Evolutionary conservation across 106 monocot species (phyloP), one percentile per base, ranked within the genome.

Genomic region (Dioscorea alata): DNA sequence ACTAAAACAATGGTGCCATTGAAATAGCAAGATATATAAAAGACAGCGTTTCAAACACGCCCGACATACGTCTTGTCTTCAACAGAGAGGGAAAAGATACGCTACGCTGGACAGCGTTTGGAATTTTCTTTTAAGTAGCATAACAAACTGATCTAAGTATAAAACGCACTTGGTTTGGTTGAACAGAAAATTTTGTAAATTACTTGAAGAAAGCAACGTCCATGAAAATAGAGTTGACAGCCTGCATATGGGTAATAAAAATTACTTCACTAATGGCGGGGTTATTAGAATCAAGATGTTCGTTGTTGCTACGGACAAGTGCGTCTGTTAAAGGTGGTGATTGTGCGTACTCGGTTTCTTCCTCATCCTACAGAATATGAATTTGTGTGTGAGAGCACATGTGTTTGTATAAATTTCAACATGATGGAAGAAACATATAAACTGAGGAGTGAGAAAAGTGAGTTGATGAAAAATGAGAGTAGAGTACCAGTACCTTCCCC

Each of bases 321-420:
- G 31, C 48, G 25, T 68, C 59, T 23, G 20, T 22, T 58, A 48
- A 16, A 31, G 64, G 71, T 18, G 54, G 57, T 15, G 77, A 71
- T 57, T 61, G 32, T 50, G 25, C 59, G 48, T 71, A 66, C 32
- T 13, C 61, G 15, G 23, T 14, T 35, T n/a, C 16, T 58, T 34
- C 60, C 20, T 66, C 72, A 23, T 71, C 71, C 66, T 78, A 50
- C 50, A 69, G 72, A 59, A 60, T 59, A 10, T 18, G 23, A 24
- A 66, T 58, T 21, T 7, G 9, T 15, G 28, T 61, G 60, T 25
- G 13, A 6, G 13, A 8, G 28, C 12, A 61, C 13, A 4, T 25
- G 25, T 9, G 18, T 28, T 12, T 25, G 15, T 12, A 16, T 8
- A 54, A 18, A 54, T 54, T 5, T 15, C 15, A 14, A 14, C 3